Evolutionary conservation across 2,329 filamentous ascomycete species (phyloP).

Genomic region (Ilyonectria destructans): DNA sequence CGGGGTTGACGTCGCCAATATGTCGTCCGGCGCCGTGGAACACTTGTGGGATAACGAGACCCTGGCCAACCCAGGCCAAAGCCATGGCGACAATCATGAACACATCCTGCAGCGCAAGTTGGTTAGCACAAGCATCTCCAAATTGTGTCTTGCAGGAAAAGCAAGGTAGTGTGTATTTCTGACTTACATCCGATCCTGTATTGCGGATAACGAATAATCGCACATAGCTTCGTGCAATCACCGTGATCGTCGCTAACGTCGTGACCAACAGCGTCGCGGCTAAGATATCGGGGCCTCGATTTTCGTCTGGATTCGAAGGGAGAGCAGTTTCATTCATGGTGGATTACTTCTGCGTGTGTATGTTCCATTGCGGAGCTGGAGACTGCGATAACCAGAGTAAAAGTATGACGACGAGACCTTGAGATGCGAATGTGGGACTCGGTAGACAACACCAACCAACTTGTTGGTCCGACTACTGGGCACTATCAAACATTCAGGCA

Average conservation of each 20-base stretch:
- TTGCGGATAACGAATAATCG: constrained; percentile 63
- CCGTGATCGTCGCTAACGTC: constrained; percentile 55
- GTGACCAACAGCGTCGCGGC: constrained; percentile 58
- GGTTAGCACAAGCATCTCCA: constrained; percentile 7
- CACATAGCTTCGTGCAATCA: constrained; percentile 62
- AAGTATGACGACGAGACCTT: too few species aligned
- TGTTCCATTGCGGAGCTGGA: constrained; percentile 38
- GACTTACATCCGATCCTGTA: constrained; percentile 63
- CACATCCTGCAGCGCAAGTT: constrained; percentile 43
- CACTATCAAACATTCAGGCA: too few species aligned
- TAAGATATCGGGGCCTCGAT: constrained; percentile 58
- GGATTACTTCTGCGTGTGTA: constrained; percentile 9
- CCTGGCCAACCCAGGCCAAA: constrained; percentile 57
- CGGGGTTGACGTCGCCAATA: constrained; percentile 57
- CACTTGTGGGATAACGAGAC: constrained; percentile 59
- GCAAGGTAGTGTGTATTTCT: neutral
- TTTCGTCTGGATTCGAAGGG: constrained; percentile 54
- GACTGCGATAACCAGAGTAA: too few species aligned
- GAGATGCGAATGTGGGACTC: too few species aligned
- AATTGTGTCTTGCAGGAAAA: neutral
- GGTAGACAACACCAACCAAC: too few species aligned
- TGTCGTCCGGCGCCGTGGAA: constrained; percentile 63
- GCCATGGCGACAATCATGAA: constrained; percentile 50
- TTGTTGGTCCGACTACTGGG: too few species aligned
- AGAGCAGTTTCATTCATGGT: neutral